Conservation (phyloP, 2,329 filamentous ascomycete genomes). For the Penicillium concentricum region DNA sequence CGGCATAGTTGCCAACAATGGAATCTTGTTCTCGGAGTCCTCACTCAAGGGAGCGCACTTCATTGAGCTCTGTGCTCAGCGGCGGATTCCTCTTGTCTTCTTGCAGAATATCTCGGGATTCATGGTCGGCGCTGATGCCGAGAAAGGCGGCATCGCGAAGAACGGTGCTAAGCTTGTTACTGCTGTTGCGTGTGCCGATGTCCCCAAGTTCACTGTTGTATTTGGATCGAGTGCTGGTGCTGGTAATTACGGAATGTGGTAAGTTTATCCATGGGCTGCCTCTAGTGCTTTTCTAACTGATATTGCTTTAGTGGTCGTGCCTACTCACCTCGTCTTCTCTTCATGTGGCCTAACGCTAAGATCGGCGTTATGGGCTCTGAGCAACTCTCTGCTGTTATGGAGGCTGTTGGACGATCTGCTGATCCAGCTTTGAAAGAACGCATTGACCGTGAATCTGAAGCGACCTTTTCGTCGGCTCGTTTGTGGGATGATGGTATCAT, state of each 20-base stretch:
- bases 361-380: constrained; percentile 95
- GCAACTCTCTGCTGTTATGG: constrained; percentile 90
- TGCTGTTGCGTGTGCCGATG: constrained; percentile 87
- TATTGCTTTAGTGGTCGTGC: constrained; percentile 66
- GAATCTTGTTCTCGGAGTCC: constrained; percentile 86
- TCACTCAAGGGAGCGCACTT: constrained; percentile 95
- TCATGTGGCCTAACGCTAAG: constrained; percentile 97
- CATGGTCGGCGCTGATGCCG: constrained; percentile 93
- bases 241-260: constrained; percentile 97
- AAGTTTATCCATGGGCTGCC: constrained; percentile 28
- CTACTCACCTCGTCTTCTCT: constrained; percentile 86
- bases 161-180: constrained; percentile 97
- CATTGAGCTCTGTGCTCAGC: constrained; percentile 88
- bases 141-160: constrained; percentile 94
- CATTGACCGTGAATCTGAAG: constrained; percentile 88
- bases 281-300: neutral
- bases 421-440: constrained; percentile 78
- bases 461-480: constrained; percentile 80
- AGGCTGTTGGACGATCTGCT: constrained; percentile 79
- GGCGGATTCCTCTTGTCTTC: constrained; percentile 86
- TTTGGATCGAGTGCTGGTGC: constrained; percentile 91
- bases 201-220: constrained; percentile 95
- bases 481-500: constrained; percentile 90
- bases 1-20: constrained; percentile 93
- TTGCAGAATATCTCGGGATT: constrained; percentile 97